Base-by-base conservation (phyloP, 2,329 filamentous ascomycete genomes). In the Tolypocladium amazonense region DNA sequence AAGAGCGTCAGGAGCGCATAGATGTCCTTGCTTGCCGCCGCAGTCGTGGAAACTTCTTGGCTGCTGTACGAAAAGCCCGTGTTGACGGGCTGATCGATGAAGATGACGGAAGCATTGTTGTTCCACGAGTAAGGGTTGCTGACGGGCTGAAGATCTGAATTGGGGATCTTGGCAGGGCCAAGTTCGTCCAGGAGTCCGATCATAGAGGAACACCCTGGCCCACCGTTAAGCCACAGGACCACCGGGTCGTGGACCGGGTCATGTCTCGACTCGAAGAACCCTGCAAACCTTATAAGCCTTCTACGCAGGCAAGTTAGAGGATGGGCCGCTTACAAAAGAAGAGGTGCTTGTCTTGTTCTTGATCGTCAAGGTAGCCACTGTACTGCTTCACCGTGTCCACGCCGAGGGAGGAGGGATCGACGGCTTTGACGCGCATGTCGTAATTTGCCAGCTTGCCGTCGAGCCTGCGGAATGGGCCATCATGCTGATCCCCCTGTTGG, bases 341-440 rank as follows among this genome's bases (percentile, higher is more conserved):
- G 61, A 97, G 79, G 75, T 97, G 93, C 86, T 97, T 97, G 76
- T 97, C 92, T 65, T 93, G 87, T 71, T 93, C 90, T 60, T 96
- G 89, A 69, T 97, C 90, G 73, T 97, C 94, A 50, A 99, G 86
- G 76, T 99, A 99, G 62, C 94, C 94, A 70, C 89, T 95, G 83
- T 95, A 97, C 76, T 97, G 93, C 85, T 96, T 97, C 70, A 97
- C 92, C 55, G 80, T 89, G 74, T 99, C 94, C 70, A 97, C 84
- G 59, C 89, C 90, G 61, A 99, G 87, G 64, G 82, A 81, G 63
- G 83, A 83, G 57, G 94, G 93, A 73, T 97, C 90, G 67, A 96
- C 89, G 72, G 88, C 86, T 86, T 96, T 96, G 66, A 90, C 86
- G 65, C 94, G 86, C 64, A 97, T 82, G 76, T 90, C 92, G 82